Evolutionary conservation across 106 monocot species (phyloP), one percentile per base, ranked within the genome.

Genomic region (Dendrobium huoshanense): DNA sequence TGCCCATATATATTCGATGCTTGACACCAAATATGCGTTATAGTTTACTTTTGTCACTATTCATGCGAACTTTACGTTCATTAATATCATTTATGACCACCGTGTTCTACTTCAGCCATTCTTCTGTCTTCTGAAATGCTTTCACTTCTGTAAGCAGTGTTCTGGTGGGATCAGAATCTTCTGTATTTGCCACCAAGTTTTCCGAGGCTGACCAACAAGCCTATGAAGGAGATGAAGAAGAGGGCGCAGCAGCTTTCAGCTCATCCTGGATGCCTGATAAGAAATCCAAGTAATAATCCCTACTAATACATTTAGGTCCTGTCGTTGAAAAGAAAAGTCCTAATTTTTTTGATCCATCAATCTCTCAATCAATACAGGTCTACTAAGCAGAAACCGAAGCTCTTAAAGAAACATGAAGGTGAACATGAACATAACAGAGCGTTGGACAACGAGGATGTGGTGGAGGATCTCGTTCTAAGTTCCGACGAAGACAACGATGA

Each of bases 381-480:
- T 55, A 41, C 64, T 15, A 78, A 81, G 40, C 81, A 85, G 67
- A 82, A 88, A 68, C 37, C 79, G 4, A 84, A 81, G 79, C 75
- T 22, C 18, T 80, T 78, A 22, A 87, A 91, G 82, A 93, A 91
- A 72, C 81, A 79, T 29, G 25, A 80, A 58, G 68, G 22, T 33
- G 79, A 88, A 44, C 7, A 82, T 9, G 64, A 80, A n/a, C 18
- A 70, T 17, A 77, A 82, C 8, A 43, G 27, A 20, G 90, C 56
- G 6, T 16, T 45, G 3, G 92, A 95, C 37, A 37, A 37, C 25
- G 92, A 99, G 42, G 98, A 99, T 86, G 73, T 93, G 40, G 93
- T 99, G 54, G 95, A 99, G 79, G 98, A 95, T 75, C 82, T 99
- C 45, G 85, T 99, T 33, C 85, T 99, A 18, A 99, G 95, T 81